Percentiles rank a stretch among this genome's conserved stretches.
Evolutionary conservation across 2,329 filamentous ascomycete genomes (phyloP).

Genomic region (Alternaria triticimaculans): DNA sequence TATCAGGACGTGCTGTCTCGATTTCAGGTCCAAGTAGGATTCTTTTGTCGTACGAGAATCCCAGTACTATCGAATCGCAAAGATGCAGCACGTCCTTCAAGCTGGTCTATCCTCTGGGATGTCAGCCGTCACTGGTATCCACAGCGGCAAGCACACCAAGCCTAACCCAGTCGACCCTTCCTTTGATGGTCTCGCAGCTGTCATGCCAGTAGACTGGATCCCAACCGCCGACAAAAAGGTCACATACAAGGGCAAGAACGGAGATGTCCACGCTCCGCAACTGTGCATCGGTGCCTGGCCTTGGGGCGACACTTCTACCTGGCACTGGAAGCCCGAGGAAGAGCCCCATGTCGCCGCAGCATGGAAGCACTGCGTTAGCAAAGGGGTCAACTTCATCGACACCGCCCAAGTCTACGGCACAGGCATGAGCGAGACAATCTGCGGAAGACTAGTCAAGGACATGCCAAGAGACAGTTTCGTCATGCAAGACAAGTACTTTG

Average conservation of each 20-base stretch:
- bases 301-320: slow-evolving; percentile 2
- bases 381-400: slow-evolving; percentile 5
- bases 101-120: not conserved
- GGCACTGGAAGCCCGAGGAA: slow-evolving; percentile 5
- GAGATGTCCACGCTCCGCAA: not conserved
- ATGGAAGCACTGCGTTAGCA: slow-evolving; percentile 4
- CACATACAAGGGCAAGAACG: not conserved
- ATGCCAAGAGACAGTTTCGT: slow-evolving; percentile 1
- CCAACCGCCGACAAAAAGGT: not conserved
- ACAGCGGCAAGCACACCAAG: slow-evolving; percentile 3
- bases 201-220: not conserved
- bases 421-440: not conserved
- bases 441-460: not conserved
- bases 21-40: not conserved
- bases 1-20: not conserved
- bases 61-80: not conserved
- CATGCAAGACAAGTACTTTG: slow-evolving; percentile 1
- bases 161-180: slow-evolving; percentile 1
- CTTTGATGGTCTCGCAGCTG: not conserved
- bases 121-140: slow-evolving; percentile 1
- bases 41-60: not conserved
- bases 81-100: slow-evolving; percentile 5
- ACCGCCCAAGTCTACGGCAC: slow-evolving; percentile 1
- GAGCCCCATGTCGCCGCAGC: not conserved
- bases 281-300: slow-evolving; percentile 2